Evolutionary conservation across 257 asterid genomes (phyloP).

Genomic region (Avicennia marina): DNA sequence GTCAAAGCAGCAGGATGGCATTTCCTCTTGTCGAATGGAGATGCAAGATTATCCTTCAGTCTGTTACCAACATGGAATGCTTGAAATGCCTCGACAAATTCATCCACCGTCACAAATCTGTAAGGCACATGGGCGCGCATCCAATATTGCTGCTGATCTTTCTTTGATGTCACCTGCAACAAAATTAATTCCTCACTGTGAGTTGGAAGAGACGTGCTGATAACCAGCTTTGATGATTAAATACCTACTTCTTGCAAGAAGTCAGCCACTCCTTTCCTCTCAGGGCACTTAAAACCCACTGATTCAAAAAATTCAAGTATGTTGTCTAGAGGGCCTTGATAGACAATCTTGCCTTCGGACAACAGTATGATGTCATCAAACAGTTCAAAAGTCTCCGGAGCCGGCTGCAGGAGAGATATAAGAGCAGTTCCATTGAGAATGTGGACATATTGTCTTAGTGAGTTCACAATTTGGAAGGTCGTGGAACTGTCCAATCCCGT

Average conservation of each 20-base stretch:
- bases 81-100: conserved; percentile 31
- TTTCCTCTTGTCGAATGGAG: conserved; percentile 54
- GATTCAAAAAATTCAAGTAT: conserved; percentile 46
- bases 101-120: conserved; percentile 30
- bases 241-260: conserved; percentile 41
- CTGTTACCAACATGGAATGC: conserved; percentile 33
- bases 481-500: conserved; percentile 58
- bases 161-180: conserved; percentile 46
- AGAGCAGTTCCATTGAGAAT: conserved; percentile 45
- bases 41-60: conserved; percentile 43
- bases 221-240: no score
- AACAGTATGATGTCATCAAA: conserved; percentile 46
- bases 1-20: conserved; percentile 52
- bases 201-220: no score
- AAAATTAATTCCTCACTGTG: background rate
- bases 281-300: conserved; percentile 48
- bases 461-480: conserved; percentile 36
- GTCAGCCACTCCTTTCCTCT: conserved; percentile 45
- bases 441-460: conserved; percentile 37
- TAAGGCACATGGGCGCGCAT: conserved; percentile 30
- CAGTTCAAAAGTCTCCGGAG: conserved; percentile 46
- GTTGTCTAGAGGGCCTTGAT: conserved; percentile 45
- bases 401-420: conserved; percentile 52
- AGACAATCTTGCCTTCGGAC: conserved; percentile 39
- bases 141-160: conserved; percentile 56